Conservation (phyloP, 2,329 filamentous ascomycete genomes). For the Ophiognomonia clavigignenti-juglandacearum region DNA sequence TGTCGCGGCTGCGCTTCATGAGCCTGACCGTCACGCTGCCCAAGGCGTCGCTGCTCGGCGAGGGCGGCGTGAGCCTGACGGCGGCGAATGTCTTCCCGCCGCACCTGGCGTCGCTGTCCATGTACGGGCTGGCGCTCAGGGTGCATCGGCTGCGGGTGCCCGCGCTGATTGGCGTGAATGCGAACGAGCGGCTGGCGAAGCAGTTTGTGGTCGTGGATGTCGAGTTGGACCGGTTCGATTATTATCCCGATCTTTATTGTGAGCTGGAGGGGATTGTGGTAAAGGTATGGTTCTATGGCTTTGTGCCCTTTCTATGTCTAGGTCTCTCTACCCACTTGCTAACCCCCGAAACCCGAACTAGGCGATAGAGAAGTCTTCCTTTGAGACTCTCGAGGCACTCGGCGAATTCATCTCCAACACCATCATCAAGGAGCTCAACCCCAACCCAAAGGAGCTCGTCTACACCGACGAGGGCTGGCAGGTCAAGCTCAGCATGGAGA, state of each 20-base stretch:
- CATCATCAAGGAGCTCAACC: slow-evolving; percentile 40
- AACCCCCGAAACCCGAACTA: slow-evolving; percentile 25
- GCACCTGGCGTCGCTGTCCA: slow-evolving; percentile 17
- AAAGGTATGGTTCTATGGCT: slow-evolving; percentile 39
- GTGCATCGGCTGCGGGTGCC: slow-evolving; percentile 58
- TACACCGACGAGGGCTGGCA: slow-evolving; percentile 38
- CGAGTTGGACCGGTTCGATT: slow-evolving; percentile 50
- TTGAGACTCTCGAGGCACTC: slow-evolving; percentile 60
- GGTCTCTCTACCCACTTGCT: slow-evolving; percentile 7
- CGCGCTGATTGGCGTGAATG: slow-evolving; percentile 67
- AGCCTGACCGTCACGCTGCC: slow-evolving; percentile 53
- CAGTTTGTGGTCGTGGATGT: slow-evolving; percentile 63
- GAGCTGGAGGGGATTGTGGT: slow-evolving; percentile 56
- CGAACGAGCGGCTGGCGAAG: slow-evolving; percentile 61
- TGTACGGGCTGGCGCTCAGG: slow-evolving; percentile 34
- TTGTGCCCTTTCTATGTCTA: not conserved
- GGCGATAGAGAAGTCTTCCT: slow-evolving; percentile 52
- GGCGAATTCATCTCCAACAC: slow-evolving; percentile 41
- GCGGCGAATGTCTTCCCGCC: slow-evolving; percentile 36
- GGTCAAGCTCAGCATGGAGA: slow-evolving; percentile 60
- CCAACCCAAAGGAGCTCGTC: slow-evolving; percentile 23
- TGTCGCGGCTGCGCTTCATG: slow-evolving; percentile 37
- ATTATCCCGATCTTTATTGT: slow-evolving; percentile 44
- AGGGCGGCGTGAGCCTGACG: slow-evolving; percentile 52
- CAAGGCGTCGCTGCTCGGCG: slow-evolving; percentile 65